These are phyloP conservation scores for Colletotrichum spinosum DNA, from an alignment of 2,329 filamentous ascomycete genomes.

Conservation along the genomic window DNA sequence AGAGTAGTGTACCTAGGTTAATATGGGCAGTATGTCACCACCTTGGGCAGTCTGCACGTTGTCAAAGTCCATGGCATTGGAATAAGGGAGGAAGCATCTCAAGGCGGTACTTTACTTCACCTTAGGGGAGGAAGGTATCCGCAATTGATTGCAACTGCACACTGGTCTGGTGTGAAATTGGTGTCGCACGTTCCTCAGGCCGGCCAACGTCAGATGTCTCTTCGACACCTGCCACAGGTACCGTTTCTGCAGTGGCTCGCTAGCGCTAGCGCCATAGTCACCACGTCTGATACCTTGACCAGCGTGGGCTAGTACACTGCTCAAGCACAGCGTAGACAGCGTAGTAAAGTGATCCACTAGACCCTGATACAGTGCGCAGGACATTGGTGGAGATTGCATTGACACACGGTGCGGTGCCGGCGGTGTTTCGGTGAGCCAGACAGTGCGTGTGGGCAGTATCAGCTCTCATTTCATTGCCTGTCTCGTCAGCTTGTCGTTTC, in stretches of 20 bases:
- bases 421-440: background rate
- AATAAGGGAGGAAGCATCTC: too few relatives aligned
- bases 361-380: slow-evolving; percentile 32
- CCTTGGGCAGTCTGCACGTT: too few relatives aligned
- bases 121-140: slow-evolving; percentile 2
- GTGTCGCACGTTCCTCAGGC: slow-evolving; percentile 23
- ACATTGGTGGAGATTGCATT: slow-evolving; percentile 4
- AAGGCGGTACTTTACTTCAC: background rate
- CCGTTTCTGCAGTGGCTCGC: slow-evolving; percentile 32
- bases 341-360: background rate
- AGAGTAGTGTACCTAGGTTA: too few relatives aligned
- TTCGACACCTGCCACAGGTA: slow-evolving; percentile 37
- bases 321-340: background rate
- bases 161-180: background rate
- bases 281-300: slow-evolving; percentile 24
- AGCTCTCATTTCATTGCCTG: slow-evolving; percentile 31
- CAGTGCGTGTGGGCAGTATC: slow-evolving; percentile 23
- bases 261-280: slow-evolving; percentile 15
- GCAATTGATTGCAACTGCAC: slow-evolving; percentile 11
- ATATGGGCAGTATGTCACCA: too few relatives aligned
- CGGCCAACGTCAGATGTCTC: slow-evolving; percentile 36
- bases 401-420: background rate
- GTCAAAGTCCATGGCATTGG: too few relatives aligned
- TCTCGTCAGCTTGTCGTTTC: slow-evolving; percentile 34
- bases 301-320: slow-evolving; percentile 21